These are phyloP conservation scores for Penicillium sp. DNA, from an alignment of 2,329 filamentous ascomycete species.

Conservation along the genomic window DNA sequence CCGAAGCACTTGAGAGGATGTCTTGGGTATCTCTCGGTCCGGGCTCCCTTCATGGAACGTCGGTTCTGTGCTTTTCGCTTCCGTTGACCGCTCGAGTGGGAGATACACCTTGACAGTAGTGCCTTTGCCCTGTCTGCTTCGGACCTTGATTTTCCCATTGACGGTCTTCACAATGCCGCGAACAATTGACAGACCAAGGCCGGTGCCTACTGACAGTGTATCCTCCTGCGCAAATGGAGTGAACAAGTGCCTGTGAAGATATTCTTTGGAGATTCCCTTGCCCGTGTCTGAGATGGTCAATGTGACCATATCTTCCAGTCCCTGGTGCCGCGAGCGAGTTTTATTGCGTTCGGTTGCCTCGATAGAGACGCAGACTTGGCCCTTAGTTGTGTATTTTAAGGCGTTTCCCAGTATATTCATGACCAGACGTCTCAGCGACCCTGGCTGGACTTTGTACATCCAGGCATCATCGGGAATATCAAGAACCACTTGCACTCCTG, in stretches of 20 bases:
- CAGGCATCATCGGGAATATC: conserved; percentile 16
- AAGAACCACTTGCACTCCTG: not conserved
- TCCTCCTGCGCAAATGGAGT: conserved; percentile 62
- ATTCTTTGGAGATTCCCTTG: conserved; percentile 58
- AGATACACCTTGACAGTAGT: conserved; percentile 6
- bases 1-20: not conserved
- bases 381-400: conserved; percentile 30
- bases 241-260: conserved; percentile 56
- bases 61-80: conserved; percentile 5
- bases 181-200: conserved; percentile 61
- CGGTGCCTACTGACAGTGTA: conserved; percentile 54
- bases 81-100: conserved; percentile 5
- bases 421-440: conserved; percentile 28
- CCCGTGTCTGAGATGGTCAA: conserved; percentile 59
- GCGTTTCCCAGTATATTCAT: conserved; percentile 36
- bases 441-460: conserved; percentile 23
- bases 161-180: conserved; percentile 26
- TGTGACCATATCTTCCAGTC: conserved; percentile 9
- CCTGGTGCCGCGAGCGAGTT: conserved; percentile 13
- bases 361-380: conserved; percentile 22
- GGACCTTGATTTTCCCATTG: conserved; percentile 9
- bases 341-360: conserved; percentile 1
- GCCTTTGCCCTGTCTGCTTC: conserved; percentile 9
- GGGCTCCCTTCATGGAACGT: not conserved
- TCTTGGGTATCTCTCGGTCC: not conserved